Evolutionary conservation across 2,329 filamentous ascomycete species (phyloP).

Genomic region (Botrytis byssoidea): DNA sequence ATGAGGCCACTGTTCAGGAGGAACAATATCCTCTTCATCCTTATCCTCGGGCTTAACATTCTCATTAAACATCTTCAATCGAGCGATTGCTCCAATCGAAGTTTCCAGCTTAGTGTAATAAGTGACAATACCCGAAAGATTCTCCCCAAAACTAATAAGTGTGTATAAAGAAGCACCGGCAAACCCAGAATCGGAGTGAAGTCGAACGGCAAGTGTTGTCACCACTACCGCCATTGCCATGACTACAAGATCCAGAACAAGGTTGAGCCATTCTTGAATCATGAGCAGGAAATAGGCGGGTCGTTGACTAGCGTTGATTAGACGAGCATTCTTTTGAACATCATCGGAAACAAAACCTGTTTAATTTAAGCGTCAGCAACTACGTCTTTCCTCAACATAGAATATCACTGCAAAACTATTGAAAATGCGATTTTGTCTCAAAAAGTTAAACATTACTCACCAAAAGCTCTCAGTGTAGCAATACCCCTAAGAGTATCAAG

Average conservation of each 20-base stretch:
- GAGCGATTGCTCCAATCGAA: not conserved
- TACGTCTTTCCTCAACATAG: not conserved
- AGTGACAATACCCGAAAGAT: not conserved
- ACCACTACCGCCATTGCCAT: constrained; percentile 21
- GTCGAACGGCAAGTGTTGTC: not conserved
- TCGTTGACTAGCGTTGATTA: constrained; percentile 54
- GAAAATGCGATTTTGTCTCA: not conserved
- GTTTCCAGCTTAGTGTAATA: not conserved
- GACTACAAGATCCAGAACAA: constrained; percentile 40
- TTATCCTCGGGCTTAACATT: not conserved
- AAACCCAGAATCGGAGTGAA: not conserved
- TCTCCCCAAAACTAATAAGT: not conserved
- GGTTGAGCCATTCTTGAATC: constrained; percentile 56
- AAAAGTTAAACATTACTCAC: constrained; percentile 39
- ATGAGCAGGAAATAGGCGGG: constrained; percentile 57
- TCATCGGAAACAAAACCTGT: constrained; percentile 14
- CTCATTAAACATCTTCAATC: not conserved
- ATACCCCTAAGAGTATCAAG: constrained; percentile 47
- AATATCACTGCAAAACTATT: not conserved
- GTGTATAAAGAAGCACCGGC: not conserved
- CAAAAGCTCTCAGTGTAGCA: constrained; percentile 47
- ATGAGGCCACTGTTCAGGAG: not conserved
- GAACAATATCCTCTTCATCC: not conserved
- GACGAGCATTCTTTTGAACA: constrained; percentile 40
- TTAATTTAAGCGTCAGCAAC: not conserved